phyloP scores from a whole-genome alignment of 257 asterid species.

The Cordia subcordata region DNA sequence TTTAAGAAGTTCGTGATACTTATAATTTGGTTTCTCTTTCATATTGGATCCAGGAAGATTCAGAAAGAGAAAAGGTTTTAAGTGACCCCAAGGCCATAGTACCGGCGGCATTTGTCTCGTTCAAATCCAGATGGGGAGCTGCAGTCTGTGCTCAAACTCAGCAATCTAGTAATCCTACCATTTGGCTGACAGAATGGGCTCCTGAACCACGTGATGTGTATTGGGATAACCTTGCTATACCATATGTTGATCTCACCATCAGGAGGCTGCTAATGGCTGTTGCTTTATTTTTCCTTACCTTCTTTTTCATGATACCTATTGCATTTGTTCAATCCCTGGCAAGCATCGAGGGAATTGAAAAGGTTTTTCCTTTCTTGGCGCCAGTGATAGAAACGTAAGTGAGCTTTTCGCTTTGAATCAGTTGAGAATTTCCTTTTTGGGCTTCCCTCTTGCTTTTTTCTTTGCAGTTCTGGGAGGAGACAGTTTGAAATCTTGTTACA shows the following conservation, averaged over 20 bases:
- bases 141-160: slow-evolving; percentile 94
- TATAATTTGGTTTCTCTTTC: too few relatives aligned
- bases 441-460: too few relatives aligned
- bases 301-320: slow-evolving; percentile 87
- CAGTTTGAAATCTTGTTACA: too few relatives aligned
- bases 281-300: slow-evolving; percentile 68
- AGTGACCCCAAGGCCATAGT: slow-evolving; percentile 63
- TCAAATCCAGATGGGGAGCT: slow-evolving; percentile 86
- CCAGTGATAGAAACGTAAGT: slow-evolving; percentile 53
- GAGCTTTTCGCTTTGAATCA: not conserved
- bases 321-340: slow-evolving; percentile 85
- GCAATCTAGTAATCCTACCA: slow-evolving; percentile 61
- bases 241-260: slow-evolving; percentile 48
- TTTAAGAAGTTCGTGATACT: too few relatives aligned
- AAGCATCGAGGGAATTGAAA: slow-evolving; percentile 66
- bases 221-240: slow-evolving; percentile 85
- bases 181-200: slow-evolving; percentile 93
- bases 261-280: slow-evolving; percentile 47
- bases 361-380: slow-evolving; percentile 64
- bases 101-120: slow-evolving; percentile 92
- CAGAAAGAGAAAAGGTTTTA: slow-evolving; percentile 62
- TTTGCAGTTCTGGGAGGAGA: too few relatives aligned
- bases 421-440: not conserved
- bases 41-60: slow-evolving; percentile 46
- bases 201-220: slow-evolving; percentile 87